Percentiles rank a stretch among this genome's conserved stretches.
phyloP scores from a whole-genome alignment of 177 flowering plant species.

The Vitis hybrid region DNA sequence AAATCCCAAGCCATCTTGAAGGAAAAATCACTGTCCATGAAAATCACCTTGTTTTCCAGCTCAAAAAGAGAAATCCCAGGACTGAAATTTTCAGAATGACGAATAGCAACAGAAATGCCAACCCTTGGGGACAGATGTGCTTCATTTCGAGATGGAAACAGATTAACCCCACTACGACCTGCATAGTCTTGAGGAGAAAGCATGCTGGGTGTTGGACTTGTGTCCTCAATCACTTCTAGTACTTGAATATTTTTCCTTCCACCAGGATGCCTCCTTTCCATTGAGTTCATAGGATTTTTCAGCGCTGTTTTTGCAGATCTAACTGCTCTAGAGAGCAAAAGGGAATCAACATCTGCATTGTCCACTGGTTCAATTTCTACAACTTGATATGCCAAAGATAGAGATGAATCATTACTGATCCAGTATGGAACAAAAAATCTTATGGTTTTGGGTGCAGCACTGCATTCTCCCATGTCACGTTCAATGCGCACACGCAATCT shows the following conservation, averaged over 20 bases:
- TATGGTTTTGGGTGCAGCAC: conserved; percentile 81
- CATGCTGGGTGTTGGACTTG: conserved; percentile 74
- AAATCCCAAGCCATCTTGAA: background rate
- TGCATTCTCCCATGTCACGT: conserved; percentile 79
- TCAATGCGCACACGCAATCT: conserved; percentile 91
- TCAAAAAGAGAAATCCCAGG: conserved; percentile 92
- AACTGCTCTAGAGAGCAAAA: conserved; percentile 46
- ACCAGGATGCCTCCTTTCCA: conserved; percentile 41
- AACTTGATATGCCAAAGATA: conserved; percentile 65
- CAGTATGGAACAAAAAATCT: conserved; percentile 95
- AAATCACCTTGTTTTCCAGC: conserved; percentile 87
- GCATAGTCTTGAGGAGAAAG: conserved; percentile 88
- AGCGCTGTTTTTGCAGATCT: conserved; percentile 63
- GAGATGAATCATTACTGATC: conserved; percentile 75
- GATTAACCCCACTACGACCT: conserved; percentile 53
- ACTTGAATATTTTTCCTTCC: conserved; percentile 68
- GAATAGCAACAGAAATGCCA: conserved; percentile 82
- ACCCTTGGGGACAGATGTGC: conserved; percentile 69
- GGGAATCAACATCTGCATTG: conserved; percentile 51
- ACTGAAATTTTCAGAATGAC: conserved; percentile 65
- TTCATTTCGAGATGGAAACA: conserved; percentile 71
- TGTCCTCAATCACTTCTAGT: conserved; percentile 82
- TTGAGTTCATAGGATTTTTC: conserved; percentile 41
- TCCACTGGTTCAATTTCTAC: conserved; percentile 85
- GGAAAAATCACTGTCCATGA: background rate